Evolutionary conservation across 192 early-diverging fungal species (phyloP), one percentile per base, ranked within the genome.

Genomic region (Jimgerdemannia flammicorona): DNA sequence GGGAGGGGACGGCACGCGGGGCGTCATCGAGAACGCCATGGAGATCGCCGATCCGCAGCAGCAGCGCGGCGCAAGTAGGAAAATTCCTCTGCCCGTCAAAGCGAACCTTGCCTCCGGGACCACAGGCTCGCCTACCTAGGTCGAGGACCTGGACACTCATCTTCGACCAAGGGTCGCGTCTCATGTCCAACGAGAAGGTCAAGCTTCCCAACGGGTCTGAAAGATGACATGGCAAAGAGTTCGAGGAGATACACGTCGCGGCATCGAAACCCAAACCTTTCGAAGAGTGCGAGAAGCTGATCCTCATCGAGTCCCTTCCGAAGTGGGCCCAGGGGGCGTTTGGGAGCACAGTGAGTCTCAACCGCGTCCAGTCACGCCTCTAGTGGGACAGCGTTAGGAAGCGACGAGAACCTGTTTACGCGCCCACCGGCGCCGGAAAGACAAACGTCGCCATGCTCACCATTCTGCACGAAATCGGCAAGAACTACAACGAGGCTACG

Each of bases 181-280:
- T 99, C 67, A 99, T 99, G 97, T 95, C 97, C 41, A 99, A 99
- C 87, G 97, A 97, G 75, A 93, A 93, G 77, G 94, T 93, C 72
- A 90, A 90, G 76, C 84, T 98, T 8, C 98, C 98, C 11, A 88
- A 93, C 74, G 98, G 98, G 14, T 95, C 97, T 7, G 93, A 95
- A 79, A 97, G 96, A 85, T 83, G 89, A 19, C 89, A 90, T 11
- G 93, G 95, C 84, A 89, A 93, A 70, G 95, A 95, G 4, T 99
- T 96, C 79, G 95, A 98, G 79, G 97, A 99, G 76, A 91, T 99
- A 43, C 95, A 96, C 75, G 94, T 99, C 14, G 96, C 97, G 0
- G 93, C 94, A 9, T 95, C 97, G 19, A 92, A 91, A 74, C 74
- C 84, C 18, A 86, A 87, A 64, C 90, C 93, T 2, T 82, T 92